Evolutionary conservation across 495 filamentous ascomycete genomes (phyloP).

Genomic region (Tetracladium setigerum): DNA sequence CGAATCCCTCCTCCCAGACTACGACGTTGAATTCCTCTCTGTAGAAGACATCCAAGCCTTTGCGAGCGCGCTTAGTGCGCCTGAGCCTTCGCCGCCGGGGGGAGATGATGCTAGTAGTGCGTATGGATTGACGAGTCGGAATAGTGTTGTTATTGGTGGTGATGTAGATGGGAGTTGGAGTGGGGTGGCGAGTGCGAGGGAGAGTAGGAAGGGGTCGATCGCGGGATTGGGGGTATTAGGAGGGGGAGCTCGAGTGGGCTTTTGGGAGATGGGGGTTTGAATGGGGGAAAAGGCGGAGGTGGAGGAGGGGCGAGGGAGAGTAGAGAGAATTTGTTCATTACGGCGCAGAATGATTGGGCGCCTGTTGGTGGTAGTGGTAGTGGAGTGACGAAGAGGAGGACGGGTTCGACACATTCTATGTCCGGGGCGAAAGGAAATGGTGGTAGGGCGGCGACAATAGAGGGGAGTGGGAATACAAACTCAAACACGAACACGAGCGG

Average conservation of each 20-base stretch:
- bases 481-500: neutral
- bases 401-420: constrained; percentile 32
- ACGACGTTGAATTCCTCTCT: constrained; percentile 57
- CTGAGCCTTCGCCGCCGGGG: constrained; percentile 28
- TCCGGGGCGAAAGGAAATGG: constrained; percentile 1
- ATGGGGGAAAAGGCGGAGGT: neutral
- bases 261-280: neutral
- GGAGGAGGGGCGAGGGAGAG: constrained; percentile 10
- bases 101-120: no score
- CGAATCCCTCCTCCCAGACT: constrained; percentile 33
- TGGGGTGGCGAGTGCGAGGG: neutral
- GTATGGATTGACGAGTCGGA: no score
- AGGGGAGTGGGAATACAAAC: no score
- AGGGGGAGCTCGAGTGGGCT: neutral
- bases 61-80: constrained; percentile 45
- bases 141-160: no score
- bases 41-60: constrained; percentile 50
- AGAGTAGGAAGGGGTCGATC: neutral
- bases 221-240: neutral
- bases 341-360: constrained; percentile 79
- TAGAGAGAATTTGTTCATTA: constrained; percentile 42
- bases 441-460: constrained; percentile 25
- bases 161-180: neutral
- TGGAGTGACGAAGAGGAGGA: constrained; percentile 25
- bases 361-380: constrained; percentile 48